Evolutionary conservation across 495 filamentous ascomycete genomes (phyloP), one percentile per base, ranked within the genome.

Genomic region (Podospora comata): DNA sequence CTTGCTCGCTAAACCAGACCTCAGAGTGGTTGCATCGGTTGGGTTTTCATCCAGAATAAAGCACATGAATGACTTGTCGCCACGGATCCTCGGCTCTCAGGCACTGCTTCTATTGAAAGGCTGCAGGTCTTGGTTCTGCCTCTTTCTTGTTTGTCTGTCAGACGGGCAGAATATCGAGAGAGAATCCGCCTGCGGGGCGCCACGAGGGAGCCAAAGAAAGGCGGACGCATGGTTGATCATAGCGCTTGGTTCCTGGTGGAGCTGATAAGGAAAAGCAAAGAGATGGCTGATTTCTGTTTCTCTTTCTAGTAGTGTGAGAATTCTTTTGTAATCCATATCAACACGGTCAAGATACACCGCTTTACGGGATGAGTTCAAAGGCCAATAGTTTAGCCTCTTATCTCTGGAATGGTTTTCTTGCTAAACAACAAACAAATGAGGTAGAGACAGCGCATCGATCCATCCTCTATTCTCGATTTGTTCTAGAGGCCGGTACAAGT

Each of bases 81-180:
- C 55, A 58, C 55, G n/a, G 55, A 20, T 20, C 55, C n/a, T 26
- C 23, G n/a, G 55, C 55, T 58, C n/a, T 2, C 55, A 13, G 55
- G 55, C n/a, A 58, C 18, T 26, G n/a, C 23, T 58, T 19, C 55
- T 58, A 58, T 58, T 58, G 55, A 58, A 58, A 58, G 23, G 55
- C 55, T 58, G 55, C 55, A 58, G 55, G 55, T 58, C 55, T 58
- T 58, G 55, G 55, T 56, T 18, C 15, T 32, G 39, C 1, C 6
- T 48, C 2, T 48, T 48, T 48, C 39, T 48, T 48, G 39, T 48
- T 18, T 48, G 23, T 2, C 6, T 19, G 55, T 26, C 55, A 58
- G 55, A 58, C 55, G 55, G 55, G 55, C 55, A 20, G n/a, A 58
- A 48, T 48, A 48, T 48, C 39, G 13, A 48, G 9, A 48, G 9